phyloP scores from a whole-genome alignment of 257 asterid species.

The Perilla frutescens region DNA sequence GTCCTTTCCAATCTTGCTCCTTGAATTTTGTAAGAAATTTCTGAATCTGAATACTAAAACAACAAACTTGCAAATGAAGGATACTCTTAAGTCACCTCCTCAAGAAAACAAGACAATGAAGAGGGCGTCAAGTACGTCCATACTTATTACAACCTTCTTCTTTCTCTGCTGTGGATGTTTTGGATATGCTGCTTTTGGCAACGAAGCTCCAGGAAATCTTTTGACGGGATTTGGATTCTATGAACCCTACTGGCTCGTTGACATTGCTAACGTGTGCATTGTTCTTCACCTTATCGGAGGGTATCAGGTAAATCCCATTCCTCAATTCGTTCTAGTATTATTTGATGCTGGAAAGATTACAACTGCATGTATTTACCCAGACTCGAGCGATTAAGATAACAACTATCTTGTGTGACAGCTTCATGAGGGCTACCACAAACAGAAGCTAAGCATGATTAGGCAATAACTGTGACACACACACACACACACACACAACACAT shows the following conservation, averaged over 20 bases:
- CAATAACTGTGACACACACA: too few species aligned
- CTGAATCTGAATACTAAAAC: conserved; percentile 8
- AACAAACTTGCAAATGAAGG: conserved; percentile 48
- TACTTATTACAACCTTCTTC: conserved; percentile 62
- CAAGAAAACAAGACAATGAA: conserved; percentile 62
- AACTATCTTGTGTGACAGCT: neutral
- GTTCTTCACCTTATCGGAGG: conserved; percentile 76
- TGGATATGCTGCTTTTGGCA: conserved; percentile 80
- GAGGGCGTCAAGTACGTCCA: conserved; percentile 50
- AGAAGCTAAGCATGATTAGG: too few species aligned
- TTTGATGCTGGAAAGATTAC: conserved; percentile 17
- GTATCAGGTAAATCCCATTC: conserved; percentile 51
- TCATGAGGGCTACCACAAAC: too few species aligned
- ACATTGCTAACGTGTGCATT: conserved; percentile 67
- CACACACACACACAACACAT: too few species aligned
- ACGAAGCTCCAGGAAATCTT: conserved; percentile 67
- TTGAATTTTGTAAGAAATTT: neutral
- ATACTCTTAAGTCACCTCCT: conserved; percentile 60
- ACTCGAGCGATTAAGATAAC: neutral
- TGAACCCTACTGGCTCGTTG: conserved; percentile 80
- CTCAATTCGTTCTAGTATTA: neutral
- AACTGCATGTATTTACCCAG: neutral
- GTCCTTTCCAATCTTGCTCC: neutral
- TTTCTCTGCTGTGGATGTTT: conserved; percentile 67
- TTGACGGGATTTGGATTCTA: conserved; percentile 77